phyloP scores from a whole-genome alignment of 2,329 filamentous ascomycete species.

The Diaporthe sp. region DNA sequence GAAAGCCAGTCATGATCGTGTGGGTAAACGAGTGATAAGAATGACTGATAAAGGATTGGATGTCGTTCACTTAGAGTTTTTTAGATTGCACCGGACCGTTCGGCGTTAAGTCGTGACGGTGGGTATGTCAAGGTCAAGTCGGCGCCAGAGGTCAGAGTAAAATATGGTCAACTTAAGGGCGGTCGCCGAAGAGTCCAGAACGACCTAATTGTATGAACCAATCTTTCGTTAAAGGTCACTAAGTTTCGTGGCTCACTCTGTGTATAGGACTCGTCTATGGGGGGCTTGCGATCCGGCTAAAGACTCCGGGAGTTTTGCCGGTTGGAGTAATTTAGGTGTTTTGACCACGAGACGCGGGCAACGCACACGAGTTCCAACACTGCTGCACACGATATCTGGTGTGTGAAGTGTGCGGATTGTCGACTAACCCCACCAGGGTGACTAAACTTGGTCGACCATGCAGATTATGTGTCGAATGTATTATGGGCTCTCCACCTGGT shows the following conservation, averaged over 20 bases:
- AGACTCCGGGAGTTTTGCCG: neutral
- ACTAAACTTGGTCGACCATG: neutral
- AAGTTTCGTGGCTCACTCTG: neutral
- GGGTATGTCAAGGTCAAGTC: neutral
- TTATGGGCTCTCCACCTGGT: neutral
- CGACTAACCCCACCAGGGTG: neutral
- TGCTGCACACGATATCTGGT: neutral
- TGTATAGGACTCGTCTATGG: neutral
- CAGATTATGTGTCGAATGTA: neutral
- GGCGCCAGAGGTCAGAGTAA: neutral
- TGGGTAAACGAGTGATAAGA: neutral
- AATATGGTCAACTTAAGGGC: neutral
- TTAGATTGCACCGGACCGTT: neutral
- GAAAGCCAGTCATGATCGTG: constrained; percentile 25
- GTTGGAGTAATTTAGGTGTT: neutral
- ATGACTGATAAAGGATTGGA: neutral
- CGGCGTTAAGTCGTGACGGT: neutral
- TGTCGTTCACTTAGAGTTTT: neutral
- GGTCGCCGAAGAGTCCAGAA: neutral
- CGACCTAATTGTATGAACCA: neutral
- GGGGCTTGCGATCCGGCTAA: neutral
- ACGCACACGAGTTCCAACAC: neutral
- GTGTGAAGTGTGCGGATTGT: neutral
- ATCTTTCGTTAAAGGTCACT: neutral
- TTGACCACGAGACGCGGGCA: neutral